phyloP scores from a whole-genome alignment of 129 eudicot species.

The Smallanthus sonchifolius region DNA sequence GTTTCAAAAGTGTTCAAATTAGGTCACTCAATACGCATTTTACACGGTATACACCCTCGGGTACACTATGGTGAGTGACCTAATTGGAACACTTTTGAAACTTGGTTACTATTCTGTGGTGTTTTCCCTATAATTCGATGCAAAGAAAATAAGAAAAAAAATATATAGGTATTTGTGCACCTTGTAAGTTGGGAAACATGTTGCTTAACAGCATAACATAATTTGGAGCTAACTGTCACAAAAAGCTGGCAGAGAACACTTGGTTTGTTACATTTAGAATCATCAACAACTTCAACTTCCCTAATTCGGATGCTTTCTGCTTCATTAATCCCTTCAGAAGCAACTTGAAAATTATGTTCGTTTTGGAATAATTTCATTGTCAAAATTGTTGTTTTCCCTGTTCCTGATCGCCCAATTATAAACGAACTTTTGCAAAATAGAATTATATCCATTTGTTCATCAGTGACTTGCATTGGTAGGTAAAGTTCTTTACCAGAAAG shows the following conservation, averaged over 20 bases:
- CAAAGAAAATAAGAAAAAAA: too few species aligned
- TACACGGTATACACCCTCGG: too few species aligned
- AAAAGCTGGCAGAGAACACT: conserved; percentile 54
- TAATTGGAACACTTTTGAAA: too few species aligned
- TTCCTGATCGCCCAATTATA: conserved; percentile 74
- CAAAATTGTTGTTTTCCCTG: conserved; percentile 78
- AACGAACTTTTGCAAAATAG: conserved; percentile 46
- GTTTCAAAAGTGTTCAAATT: too few species aligned
- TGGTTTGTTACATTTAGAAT: conserved; percentile 9
- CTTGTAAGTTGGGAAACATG: conserved; percentile 63
- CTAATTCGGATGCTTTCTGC: background rate
- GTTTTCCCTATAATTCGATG: too few species aligned
- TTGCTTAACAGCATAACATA: conserved; percentile 65
- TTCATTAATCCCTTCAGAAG: conserved; percentile 27
- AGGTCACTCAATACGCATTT: too few species aligned
- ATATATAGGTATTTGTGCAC: conserved; percentile 21
- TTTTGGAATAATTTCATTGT: conserved; percentile 57
- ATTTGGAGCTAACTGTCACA: conserved; percentile 79
- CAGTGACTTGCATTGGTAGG: conserved; percentile 72
- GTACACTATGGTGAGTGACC: too few species aligned
- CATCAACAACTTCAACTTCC: conserved; percentile 7
- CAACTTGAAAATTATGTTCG: conserved; percentile 40
- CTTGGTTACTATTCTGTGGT: too few species aligned
- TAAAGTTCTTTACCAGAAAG: conserved; percentile 51
- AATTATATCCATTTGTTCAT: conserved; percentile 54